A percentile compares a stretch with the other conserved stretches of the same genome.
Conservation (phyloP, 169 alveolate species). For the Plasmodium inui region DNA sequence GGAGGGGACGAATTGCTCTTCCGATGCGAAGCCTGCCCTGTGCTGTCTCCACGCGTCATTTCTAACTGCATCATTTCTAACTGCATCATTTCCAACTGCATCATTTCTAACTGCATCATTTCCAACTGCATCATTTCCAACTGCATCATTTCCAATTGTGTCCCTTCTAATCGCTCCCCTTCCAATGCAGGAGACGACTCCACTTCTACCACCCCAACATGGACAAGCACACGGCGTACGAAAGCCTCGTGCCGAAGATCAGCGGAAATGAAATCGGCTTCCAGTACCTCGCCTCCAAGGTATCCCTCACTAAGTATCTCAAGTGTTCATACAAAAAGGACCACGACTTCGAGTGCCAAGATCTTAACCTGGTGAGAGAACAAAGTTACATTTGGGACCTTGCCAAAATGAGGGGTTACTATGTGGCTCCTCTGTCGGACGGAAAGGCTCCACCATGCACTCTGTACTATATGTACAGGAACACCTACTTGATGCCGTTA, state of each 20-base stretch:
- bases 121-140: neutral
- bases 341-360: slow-evolving; percentile 19
- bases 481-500: neutral
- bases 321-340: slow-evolving; percentile 11
- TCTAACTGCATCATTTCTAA: neutral
- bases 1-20: neutral
- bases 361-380: neutral
- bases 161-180: neutral
- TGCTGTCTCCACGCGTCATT: no score
- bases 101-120: neutral
- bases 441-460: neutral
- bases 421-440: slow-evolving; percentile 17
- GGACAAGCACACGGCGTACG: neutral
- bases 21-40: neutral
- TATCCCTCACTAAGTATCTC: neutral
- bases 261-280: slow-evolving; percentile 62
- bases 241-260: slow-evolving; percentile 10
- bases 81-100: neutral
- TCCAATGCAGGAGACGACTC: neutral
- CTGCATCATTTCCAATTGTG: neutral
- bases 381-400: slow-evolving; percentile 19
- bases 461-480: slow-evolving; percentile 9
- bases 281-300: neutral
- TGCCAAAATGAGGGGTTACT: slow-evolving; percentile 31
- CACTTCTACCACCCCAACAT: neutral